phyloP scores from a whole-genome alignment of 2,329 filamentous ascomycete genomes.

The Acrocalymma vagum region DNA sequence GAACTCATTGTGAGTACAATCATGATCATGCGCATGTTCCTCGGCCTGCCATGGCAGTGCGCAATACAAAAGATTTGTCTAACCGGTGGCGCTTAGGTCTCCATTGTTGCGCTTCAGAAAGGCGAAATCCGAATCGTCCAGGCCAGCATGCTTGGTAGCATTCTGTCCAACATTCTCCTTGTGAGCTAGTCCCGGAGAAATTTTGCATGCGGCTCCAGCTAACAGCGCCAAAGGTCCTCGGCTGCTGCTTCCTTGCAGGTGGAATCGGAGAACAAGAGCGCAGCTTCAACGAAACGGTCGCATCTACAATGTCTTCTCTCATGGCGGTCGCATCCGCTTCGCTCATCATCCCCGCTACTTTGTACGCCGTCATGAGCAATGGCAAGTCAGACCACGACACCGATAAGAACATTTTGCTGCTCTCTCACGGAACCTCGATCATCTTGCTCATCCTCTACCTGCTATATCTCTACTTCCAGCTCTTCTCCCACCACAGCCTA shows the following conservation, averaged over 20 bases:
- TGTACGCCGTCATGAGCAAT: constrained; percentile 57
- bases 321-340: constrained; percentile 65
- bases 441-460: constrained; percentile 63
- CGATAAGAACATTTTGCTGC: constrained; percentile 57
- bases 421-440: constrained; percentile 63
- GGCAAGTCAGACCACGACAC: constrained; percentile 47
- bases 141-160: constrained; percentile 94
- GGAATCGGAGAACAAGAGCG: constrained; percentile 55
- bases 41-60: no score
- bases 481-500: constrained; percentile 58
- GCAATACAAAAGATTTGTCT: no score
- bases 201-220: constrained; percentile 51
- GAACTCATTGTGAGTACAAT: constrained; percentile 71
- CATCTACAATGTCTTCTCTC: constrained; percentile 75
- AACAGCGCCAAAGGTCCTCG: constrained; percentile 60
- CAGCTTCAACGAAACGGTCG: constrained; percentile 76
- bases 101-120: constrained; percentile 86
- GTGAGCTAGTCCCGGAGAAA: constrained; percentile 50
- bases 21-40: constrained; percentile 3
- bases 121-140: constrained; percentile 96
- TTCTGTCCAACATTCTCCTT: constrained; percentile 91
- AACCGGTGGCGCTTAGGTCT: no score
- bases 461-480: constrained; percentile 64
- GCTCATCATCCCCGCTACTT: constrained; percentile 62
- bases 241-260: constrained; percentile 62